A percentile compares a stretch with the other conserved stretches of the same genome.
Conservation (phyloP, 2,329 filamentous ascomycete genomes). For the Annulohypoxylon truncatum region DNA sequence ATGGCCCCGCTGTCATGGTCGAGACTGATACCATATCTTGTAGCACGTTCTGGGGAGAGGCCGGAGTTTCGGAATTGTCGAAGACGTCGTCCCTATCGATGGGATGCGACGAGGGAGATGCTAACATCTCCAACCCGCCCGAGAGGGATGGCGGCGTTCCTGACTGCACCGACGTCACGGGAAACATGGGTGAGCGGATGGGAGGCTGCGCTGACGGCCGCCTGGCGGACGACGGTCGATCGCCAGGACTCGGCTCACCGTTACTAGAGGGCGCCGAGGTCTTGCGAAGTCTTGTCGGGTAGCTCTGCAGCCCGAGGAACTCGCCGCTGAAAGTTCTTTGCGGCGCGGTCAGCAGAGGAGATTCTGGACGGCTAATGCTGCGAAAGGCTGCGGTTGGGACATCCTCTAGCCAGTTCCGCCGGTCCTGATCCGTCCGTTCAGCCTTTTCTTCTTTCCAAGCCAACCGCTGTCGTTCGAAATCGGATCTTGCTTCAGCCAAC, state of each 20-base stretch:
- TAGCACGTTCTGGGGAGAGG: conserved; percentile 75
- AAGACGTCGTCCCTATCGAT: conserved; percentile 62
- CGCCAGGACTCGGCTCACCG: conserved; percentile 55
- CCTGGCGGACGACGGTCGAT: conserved; percentile 57
- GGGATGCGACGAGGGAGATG: conserved; percentile 56
- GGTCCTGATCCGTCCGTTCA: conserved; percentile 55
- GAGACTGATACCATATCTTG: conserved; percentile 91
- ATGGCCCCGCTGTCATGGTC: conserved; percentile 89
- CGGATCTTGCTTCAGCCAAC: conserved; percentile 64
- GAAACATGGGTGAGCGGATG: conserved; percentile 55
- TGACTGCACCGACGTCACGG: conserved; percentile 52
- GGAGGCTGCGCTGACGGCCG: conserved; percentile 64
- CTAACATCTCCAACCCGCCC: conserved; percentile 59
- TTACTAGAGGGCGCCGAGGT: conserved; percentile 64
- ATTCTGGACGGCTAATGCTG: conserved; percentile 64
- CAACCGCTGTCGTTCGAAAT: conserved; percentile 62
- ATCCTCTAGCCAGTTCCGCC: conserved; percentile 65
- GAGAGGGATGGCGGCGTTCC: conserved; percentile 58
- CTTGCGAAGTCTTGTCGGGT: conserved; percentile 58
- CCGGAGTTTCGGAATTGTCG: conserved; percentile 65
- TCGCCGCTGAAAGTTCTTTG: conserved; percentile 67
- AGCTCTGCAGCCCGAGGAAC: conserved; percentile 59
- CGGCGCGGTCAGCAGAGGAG: conserved; percentile 62
- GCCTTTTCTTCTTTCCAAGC: conserved; percentile 55
- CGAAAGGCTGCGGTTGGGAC: conserved; percentile 56